These are phyloP conservation scores for Mortierella sp. DNA, from an alignment of 371 early-diverging fungal genomes.

Conservation along the genomic window DNA sequence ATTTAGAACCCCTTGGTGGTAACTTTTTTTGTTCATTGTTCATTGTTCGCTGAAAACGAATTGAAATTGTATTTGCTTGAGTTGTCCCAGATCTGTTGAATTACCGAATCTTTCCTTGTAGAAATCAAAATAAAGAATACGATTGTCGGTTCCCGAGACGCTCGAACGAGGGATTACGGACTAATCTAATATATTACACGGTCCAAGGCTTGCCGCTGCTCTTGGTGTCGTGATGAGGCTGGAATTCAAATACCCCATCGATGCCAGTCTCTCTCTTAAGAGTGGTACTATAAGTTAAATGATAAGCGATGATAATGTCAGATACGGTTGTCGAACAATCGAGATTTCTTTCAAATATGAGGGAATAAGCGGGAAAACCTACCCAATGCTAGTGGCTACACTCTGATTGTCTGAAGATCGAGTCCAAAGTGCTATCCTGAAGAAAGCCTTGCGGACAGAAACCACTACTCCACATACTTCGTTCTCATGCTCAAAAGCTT, in stretches of 20 bases:
- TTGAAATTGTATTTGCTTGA: neutral
- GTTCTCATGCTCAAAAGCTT: conserved; percentile 81
- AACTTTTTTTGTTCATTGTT: neutral
- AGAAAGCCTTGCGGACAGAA: conserved; percentile 83
- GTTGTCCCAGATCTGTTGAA: neutral
- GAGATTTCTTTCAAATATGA: too few species aligned
- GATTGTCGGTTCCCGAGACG: too few species aligned
- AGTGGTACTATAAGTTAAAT: conserved; percentile 31
- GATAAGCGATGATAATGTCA: too few species aligned
- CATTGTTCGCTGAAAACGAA: neutral
- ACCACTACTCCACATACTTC: conserved; percentile 95
- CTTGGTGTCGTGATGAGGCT: conserved; percentile 56
- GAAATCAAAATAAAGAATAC: too few species aligned
- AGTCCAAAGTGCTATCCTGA: conserved; percentile 95
- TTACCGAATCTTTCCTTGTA: neutral
- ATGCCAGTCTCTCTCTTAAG: conserved; percentile 29
- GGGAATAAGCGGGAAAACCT: too few species aligned
- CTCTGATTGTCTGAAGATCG: conserved; percentile 78
- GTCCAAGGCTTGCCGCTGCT: conserved; percentile 43
- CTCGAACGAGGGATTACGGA: too few species aligned
- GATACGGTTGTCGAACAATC: too few species aligned
- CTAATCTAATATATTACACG: conserved; percentile 22
- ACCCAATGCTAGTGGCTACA: conserved; percentile 75
- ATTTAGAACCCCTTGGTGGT: neutral
- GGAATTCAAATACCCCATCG: conserved; percentile 57